These are phyloP conservation scores for Kluyveromyces sp. DNA, from an alignment of 1,139 yeast species.

Conservation along the genomic window DNA sequence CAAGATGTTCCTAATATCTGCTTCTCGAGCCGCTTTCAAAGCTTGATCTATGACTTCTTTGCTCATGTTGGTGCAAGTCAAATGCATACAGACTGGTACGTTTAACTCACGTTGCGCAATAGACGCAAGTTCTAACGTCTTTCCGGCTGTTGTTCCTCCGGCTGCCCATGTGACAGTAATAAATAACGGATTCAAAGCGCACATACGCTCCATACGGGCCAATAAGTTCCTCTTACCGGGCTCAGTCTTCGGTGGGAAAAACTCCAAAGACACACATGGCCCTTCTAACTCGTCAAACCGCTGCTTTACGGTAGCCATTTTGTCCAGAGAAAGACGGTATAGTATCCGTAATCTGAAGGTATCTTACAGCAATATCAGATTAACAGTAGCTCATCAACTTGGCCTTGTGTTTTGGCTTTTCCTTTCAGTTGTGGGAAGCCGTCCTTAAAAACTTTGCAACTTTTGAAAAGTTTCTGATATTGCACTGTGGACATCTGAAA, in stretches of 20 bases:
- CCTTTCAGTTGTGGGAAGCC: no score
- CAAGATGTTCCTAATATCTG: conserved; percentile 77
- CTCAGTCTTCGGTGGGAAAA: conserved; percentile 95
- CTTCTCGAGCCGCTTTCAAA: conserved; percentile 57
- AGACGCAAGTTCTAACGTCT: conserved; percentile 76
- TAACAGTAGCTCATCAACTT: no score
- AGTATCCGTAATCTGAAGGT: neutral
- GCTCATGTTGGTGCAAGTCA: conserved; percentile 93
- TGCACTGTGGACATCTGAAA: no score
- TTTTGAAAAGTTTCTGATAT: neutral
- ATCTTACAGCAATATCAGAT: neutral
- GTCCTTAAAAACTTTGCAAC: no score
- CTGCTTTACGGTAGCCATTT: conserved; percentile 47
- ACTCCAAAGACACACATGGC: conserved; percentile 81
- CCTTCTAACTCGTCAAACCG: conserved; percentile 42
- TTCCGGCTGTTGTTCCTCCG: conserved; percentile 88
- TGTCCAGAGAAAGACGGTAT: neutral
- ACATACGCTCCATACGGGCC: conserved; percentile 82
- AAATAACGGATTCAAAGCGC: conserved; percentile 74
- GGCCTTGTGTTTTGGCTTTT: no score
- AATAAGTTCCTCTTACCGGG: conserved; percentile 76
- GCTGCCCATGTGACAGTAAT: conserved; percentile 98
- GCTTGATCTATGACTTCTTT: conserved; percentile 72
- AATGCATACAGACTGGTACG: conserved; percentile 82
- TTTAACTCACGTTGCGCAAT: conserved; percentile 71